These are phyloP conservation scores for Leccinum aurantiacum DNA, from an alignment of 768 basidiomycete species.

Conservation along the genomic window DNA sequence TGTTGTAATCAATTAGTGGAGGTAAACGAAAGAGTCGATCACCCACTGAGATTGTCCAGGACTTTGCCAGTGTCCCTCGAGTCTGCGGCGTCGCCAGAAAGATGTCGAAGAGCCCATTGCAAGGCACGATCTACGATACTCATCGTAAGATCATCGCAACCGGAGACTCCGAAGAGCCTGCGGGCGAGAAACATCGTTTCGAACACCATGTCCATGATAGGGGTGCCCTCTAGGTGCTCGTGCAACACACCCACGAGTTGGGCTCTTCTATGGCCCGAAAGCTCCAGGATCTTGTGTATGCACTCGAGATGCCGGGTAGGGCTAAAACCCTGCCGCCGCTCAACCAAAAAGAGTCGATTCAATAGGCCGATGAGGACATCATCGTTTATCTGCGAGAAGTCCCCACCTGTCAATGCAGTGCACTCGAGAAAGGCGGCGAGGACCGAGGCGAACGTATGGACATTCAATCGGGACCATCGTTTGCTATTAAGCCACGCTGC, in stretches of 20 bases:
- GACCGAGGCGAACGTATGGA: conserved; percentile 37
- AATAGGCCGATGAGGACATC: conserved; percentile 35
- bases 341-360: conserved; percentile 19
- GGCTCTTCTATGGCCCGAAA: conserved; percentile 22
- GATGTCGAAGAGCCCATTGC: conserved; percentile 51
- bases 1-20: conserved; percentile 3
- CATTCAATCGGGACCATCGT: conserved; percentile 13
- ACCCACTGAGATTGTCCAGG: conserved; percentile 43
- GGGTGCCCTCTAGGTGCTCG: conserved; percentile 26
- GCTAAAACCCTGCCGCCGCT: background rate
- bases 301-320: conserved; percentile 22
- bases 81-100: conserved; percentile 37
- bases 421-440: conserved; percentile 51
- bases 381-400: conserved; percentile 22
- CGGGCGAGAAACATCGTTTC: conserved; percentile 37
- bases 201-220: conserved; percentile 28
- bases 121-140: conserved; percentile 46
- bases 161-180: conserved; percentile 24
- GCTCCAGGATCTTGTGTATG: conserved; percentile 29
- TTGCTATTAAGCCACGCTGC: conserved; percentile 40
- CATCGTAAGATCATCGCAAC: conserved; percentile 27
- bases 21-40: background rate
- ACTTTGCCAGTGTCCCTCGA: conserved; percentile 21
- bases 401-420: conserved; percentile 15
- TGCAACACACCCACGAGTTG: conserved; percentile 26